phyloP scores from a whole-genome alignment of 495 filamentous ascomycete species.

The Hypoxylon fuscum region DNA sequence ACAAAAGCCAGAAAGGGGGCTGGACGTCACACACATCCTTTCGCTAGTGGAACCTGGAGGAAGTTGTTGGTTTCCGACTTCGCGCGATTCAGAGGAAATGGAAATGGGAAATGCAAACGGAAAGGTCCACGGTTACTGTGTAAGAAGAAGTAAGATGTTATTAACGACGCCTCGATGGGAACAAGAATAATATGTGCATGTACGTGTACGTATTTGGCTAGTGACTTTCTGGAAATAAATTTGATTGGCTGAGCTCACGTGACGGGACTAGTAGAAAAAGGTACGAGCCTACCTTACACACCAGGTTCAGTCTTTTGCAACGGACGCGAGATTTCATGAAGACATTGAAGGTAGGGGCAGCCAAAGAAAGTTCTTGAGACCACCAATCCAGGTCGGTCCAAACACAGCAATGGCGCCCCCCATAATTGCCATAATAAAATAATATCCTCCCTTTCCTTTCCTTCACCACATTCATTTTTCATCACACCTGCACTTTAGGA shows the following conservation, averaged over 20 bases:
- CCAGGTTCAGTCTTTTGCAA: neutral
- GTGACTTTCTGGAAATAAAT: no score
- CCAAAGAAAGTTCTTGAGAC: constrained; percentile 1
- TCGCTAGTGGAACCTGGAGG: neutral
- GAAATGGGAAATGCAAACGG: no score
- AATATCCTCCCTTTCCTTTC: constrained; percentile 1
- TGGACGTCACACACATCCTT: neutral
- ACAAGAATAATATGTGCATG: no score
- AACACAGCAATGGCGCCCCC: neutral
- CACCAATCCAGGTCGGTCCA: neutral
- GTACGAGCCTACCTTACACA: neutral
- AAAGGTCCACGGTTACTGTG: no score
- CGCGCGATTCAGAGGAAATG: no score
- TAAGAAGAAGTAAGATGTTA: no score
- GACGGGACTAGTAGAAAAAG: neutral
- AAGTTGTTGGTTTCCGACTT: neutral
- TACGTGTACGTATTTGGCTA: no score
- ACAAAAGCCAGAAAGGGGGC: constrained; percentile 13
- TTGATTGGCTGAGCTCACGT: constrained; percentile 1
- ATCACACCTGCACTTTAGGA: constrained; percentile 16
- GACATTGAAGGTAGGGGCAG: neutral
- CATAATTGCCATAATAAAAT: no score
- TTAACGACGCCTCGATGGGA: no score
- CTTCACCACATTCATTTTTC: neutral
- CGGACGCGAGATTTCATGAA: neutral